phyloP scores from a whole-genome alignment of 176 grass and related monocot species.

The Panicum miliaceum region DNA sequence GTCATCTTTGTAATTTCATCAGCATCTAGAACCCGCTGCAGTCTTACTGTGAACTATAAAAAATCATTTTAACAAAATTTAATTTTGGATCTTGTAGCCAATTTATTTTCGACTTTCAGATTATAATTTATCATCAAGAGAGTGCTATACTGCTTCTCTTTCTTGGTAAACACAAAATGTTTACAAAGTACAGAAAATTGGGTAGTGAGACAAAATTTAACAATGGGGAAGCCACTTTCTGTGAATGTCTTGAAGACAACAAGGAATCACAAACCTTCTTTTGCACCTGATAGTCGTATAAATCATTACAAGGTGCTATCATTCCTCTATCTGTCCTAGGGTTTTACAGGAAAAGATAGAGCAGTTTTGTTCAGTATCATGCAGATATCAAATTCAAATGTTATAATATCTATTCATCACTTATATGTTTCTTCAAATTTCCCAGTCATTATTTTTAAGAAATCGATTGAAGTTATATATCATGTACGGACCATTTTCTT shows the following conservation, averaged over 20 bases:
- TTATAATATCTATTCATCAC: neutral
- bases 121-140: neutral
- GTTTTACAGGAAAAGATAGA: neutral
- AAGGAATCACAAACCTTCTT: neutral
- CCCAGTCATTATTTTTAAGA: neutral
- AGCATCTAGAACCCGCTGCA: neutral
- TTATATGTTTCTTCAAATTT: constrained; percentile 1
- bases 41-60: neutral
- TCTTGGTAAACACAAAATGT: constrained; percentile 11
- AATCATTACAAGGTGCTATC: neutral
- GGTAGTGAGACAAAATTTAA: neutral
- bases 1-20: constrained; percentile 13
- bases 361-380: constrained; percentile 8
- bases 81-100: neutral
- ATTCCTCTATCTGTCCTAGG: constrained; percentile 10
- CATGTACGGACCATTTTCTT: constrained; percentile 3
- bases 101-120: constrained; percentile 9
- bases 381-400: constrained; percentile 8
- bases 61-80: neutral
- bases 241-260: neutral
- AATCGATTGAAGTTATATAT: neutral
- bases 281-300: constrained; percentile 1
- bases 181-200: neutral
- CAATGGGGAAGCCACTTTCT: neutral
- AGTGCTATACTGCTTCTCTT: constrained; percentile 9